These are phyloP conservation scores for Lineolata rhizophorae DNA, from an alignment of 495 filamentous ascomycete species.

Conservation along the genomic window DNA sequence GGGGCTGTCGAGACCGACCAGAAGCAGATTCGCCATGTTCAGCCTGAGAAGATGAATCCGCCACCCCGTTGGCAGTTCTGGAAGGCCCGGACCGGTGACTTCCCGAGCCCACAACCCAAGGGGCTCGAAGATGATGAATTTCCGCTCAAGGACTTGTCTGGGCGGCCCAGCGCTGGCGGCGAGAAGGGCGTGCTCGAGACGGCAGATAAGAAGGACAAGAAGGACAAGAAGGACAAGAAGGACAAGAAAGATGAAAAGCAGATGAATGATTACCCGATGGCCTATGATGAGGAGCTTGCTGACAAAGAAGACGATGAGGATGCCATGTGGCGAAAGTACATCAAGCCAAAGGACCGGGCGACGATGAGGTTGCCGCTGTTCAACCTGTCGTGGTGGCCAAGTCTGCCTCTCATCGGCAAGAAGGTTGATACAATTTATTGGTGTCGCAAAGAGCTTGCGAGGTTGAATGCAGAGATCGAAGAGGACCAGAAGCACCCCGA, in stretches of 20 bases:
- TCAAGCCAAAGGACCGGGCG: slow-evolving; percentile 61
- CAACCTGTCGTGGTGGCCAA: slow-evolving; percentile 60
- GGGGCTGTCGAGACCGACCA: no score
- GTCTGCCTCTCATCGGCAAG: slow-evolving; percentile 57
- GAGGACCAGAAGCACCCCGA: slow-evolving; percentile 72
- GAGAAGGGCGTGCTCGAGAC: no score
- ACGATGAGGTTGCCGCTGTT: slow-evolving; percentile 69
- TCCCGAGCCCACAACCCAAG: slow-evolving; percentile 24
- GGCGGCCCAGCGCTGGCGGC: background rate
- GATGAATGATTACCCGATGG: slow-evolving; percentile 40
- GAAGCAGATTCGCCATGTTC: no score
- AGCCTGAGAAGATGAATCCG: no score
- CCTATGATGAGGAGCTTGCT: slow-evolving; percentile 40
- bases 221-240: no score
- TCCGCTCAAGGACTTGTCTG: slow-evolving; percentile 11
- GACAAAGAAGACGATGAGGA: slow-evolving; percentile 36
- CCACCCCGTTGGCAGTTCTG: slow-evolving; percentile 8
- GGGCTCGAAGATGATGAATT: slow-evolving; percentile 23
- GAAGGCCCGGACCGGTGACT: slow-evolving; percentile 11
- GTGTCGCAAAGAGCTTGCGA: slow-evolving; percentile 70
- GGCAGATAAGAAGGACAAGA: no score
- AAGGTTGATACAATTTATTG: slow-evolving; percentile 93
- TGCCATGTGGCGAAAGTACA: slow-evolving; percentile 61
- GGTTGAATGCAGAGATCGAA: slow-evolving; percentile 83
- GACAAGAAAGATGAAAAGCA: slow-evolving; percentile 18